These are phyloP conservation scores for Penstemon barbatus DNA, from an alignment of 257 asterid species.

Conservation along the genomic window DNA sequence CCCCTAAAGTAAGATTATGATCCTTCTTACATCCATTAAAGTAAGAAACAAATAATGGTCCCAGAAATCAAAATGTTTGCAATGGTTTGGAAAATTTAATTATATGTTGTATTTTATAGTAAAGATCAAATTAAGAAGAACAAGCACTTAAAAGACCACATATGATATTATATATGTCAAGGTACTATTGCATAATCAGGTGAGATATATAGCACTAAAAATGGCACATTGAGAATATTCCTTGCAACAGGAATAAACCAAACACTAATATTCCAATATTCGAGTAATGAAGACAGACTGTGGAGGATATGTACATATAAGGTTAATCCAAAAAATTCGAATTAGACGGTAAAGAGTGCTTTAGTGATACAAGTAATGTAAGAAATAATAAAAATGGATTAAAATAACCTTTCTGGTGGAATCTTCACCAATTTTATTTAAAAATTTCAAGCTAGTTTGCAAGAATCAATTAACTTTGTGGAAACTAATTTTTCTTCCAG, in stretches of 20 bases:
- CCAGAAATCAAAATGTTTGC: too few species aligned
- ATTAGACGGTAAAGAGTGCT: background rate
- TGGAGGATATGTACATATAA: background rate
- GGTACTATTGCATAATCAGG: background rate
- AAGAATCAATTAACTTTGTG: too few species aligned
- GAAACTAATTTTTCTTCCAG: too few species aligned
- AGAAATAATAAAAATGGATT: too few species aligned
- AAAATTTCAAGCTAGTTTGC: too few species aligned
- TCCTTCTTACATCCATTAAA: too few species aligned
- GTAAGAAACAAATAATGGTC: too few species aligned
- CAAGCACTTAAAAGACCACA: too few species aligned
- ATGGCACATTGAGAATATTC: constrained; percentile 39
- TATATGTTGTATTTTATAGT: background rate
- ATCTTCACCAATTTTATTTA: too few species aligned
- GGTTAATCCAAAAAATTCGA: background rate
- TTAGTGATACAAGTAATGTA: background rate
- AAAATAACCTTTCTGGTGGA: background rate
- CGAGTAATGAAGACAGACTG: constrained; percentile 17
- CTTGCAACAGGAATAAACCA: constrained; percentile 21
- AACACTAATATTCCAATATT: constrained; percentile 20
- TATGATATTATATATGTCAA: background rate
- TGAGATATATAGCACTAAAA: background rate
- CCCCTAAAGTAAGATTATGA: too few species aligned
- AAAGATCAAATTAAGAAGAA: too few species aligned
- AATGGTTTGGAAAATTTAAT: too few species aligned